Conservation (phyloP, 306 rosid genomes). For the Hippophae gyantsensis region DNA sequence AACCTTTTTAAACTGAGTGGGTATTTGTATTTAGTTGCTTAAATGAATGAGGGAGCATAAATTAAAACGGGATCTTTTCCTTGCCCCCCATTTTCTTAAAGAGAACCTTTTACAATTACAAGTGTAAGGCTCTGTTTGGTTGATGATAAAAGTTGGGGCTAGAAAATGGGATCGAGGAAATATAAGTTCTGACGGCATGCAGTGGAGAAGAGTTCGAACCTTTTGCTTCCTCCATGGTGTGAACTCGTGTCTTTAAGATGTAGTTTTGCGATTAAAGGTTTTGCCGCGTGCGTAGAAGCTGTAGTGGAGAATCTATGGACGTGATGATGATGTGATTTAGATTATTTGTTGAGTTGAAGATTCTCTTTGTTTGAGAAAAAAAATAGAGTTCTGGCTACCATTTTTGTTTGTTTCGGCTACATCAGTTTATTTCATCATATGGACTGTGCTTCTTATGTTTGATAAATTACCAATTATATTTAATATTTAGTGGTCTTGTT, state of each 20-base stretch:
- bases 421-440: constrained; percentile 17
- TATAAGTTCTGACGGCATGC: background rate
- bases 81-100: too few species aligned
- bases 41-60: too few species aligned
- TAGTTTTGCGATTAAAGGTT: constrained; percentile 1
- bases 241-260: constrained; percentile 9
- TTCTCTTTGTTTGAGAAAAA: constrained; percentile 39
- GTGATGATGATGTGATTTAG: constrained; percentile 33
- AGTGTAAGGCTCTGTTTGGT: constrained; percentile 13
- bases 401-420: constrained; percentile 18
- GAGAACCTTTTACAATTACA: too few species aligned
- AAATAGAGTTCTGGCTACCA: constrained; percentile 28
- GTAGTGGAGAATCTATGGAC: constrained; percentile 30
- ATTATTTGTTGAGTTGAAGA: constrained; percentile 34
- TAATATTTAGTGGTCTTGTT: constrained; percentile 39
- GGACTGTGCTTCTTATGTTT: constrained; percentile 17
- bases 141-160: constrained; percentile 13
- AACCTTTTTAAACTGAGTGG: constrained; percentile 2
- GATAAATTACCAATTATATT: constrained; percentile 19
- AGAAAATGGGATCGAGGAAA: background rate
- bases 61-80: too few species aligned
- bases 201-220: background rate
- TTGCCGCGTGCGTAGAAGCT: constrained; percentile 16
- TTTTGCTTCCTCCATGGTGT: constrained; percentile 1
- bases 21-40: too few species aligned